Conservation (phyloP, 1,284 basidiomycete species). For the Athelia psychrophila region DNA sequence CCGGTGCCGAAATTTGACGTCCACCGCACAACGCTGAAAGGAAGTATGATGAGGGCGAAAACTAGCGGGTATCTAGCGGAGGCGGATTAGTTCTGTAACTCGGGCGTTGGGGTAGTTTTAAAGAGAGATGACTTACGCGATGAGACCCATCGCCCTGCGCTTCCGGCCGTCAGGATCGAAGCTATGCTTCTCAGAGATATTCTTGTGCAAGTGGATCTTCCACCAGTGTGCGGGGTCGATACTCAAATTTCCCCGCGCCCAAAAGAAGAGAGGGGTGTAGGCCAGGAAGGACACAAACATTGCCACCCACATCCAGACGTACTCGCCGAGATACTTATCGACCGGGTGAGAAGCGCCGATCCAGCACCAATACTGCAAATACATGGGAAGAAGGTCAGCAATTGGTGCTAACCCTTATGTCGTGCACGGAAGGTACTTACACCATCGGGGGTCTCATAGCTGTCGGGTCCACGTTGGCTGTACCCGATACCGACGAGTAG, state of each 20-base stretch:
- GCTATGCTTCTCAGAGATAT: neutral
- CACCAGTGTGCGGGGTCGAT: neutral
- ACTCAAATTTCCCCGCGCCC: conserved; percentile 19
- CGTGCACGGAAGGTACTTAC: neutral
- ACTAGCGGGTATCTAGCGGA: conserved; percentile 20
- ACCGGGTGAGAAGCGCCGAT: neutral
- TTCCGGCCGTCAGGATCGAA: neutral
- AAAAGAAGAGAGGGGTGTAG: conserved; percentile 1
- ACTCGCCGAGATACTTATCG: neutral
- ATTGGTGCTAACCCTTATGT: neutral
- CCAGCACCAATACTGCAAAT: conserved; percentile 4
- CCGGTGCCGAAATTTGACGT: conserved; percentile 9
- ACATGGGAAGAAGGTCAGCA: conserved; percentile 7
- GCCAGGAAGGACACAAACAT: neutral
- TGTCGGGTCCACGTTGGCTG: neutral
- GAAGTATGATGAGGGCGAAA: conserved; percentile 16
- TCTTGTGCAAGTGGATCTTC: conserved; percentile 1
- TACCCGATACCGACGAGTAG: conserved; percentile 14
- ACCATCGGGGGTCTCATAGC: neutral
- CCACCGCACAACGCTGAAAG: conserved; percentile 15
- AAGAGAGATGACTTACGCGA: conserved; percentile 1
- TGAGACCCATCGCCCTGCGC: neutral
- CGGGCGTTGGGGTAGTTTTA: neutral
- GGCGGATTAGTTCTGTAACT: too few relatives aligned
- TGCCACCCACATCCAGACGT: conserved; percentile 2